Base-by-base conservation (phyloP, 331 rosid genomes). In the Arachis monticola region DNA sequence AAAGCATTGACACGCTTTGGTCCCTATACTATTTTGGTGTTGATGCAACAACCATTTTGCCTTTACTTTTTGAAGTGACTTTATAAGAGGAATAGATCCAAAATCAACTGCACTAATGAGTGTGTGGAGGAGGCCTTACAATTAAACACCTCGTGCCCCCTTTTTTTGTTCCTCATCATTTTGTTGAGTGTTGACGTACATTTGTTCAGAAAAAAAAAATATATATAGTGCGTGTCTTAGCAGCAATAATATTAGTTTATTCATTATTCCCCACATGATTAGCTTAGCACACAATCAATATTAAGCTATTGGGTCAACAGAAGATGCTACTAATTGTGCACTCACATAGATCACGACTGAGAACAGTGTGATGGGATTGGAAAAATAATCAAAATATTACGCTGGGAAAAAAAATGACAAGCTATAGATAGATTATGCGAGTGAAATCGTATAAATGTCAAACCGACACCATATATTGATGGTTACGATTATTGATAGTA, bases 71-170 rank as follows among this genome's bases (percentile, higher is more conserved):
- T 60, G 45, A 59, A 45, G 70, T 46, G 31, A 35, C 70, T 71
- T 78, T n/a, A 48, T 3, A 51, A 56, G 67, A 69, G 76, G 81
- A 79, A 73, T 63, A 77, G 13, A 69, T 75, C 77, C 76, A 72
- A 82, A 73, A 73, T 75, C 62, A 72, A 69, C 48, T 44, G 9
- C 48, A 46, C 64, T 31, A 67, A 74, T 57, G 38, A 63, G 50
- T 44, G 60, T 38, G 30, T 17, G 22, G 22, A 17, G 22, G 76
- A 73, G 57, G 45, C 61, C 77, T 63, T 60, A 70, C 60, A 60
- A 35, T 35, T 35, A 35, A 74, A 64, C 7, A 10, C 72, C 44
- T 46, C 58, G 17, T 50, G 73, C 65, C 69, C 55, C 40, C 40
- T 68, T 7, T 17, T 38, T 7, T 5, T 22, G 7, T 42, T 60